A percentile compares a stretch with the other conserved stretches of the same genome.
Conservation (phyloP, 768 basidiomycete species). For the Wakefieldia striispora region DNA sequence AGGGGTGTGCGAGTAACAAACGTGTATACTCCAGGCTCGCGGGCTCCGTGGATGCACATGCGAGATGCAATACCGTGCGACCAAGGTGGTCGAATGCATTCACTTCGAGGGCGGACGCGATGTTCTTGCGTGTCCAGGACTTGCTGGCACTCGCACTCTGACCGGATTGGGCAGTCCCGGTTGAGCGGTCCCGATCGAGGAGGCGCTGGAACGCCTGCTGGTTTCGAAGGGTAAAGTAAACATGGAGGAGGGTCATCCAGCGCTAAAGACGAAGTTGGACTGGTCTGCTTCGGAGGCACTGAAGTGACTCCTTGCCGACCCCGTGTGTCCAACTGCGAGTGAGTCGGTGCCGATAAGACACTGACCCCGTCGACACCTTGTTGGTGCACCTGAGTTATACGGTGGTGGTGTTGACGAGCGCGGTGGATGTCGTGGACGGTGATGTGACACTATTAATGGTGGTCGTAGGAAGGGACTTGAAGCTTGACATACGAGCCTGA, state of each 20-base stretch:
- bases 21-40: constrained; percentile 74
- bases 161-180: constrained; percentile 22
- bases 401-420: background rate
- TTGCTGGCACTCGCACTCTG: constrained; percentile 50
- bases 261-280: constrained; percentile 12
- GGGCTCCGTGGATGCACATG: constrained; percentile 60
- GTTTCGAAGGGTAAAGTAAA: constrained; percentile 64
- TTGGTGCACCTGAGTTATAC: background rate
- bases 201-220: constrained; percentile 76
- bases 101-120: constrained; percentile 47
- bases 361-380: background rate
- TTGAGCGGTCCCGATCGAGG: constrained; percentile 51
- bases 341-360: constrained; percentile 16
- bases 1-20: constrained; percentile 70
- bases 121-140: constrained; percentile 54
- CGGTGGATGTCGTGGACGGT: background rate
- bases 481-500: no score
- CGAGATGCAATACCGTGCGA: constrained; percentile 78
- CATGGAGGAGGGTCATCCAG: constrained; percentile 83
- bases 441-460: background rate
- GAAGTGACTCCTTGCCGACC: constrained; percentile 26
- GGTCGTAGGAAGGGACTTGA: background rate
- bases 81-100: constrained; percentile 74
- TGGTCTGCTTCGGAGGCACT: constrained; percentile 23
- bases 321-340: constrained; percentile 13